Percentiles rank a stretch among this genome's conserved stretches.
Conservation (phyloP, 2,329 filamentous ascomycete species). For the Purpureocillium lavendulum region DNA sequence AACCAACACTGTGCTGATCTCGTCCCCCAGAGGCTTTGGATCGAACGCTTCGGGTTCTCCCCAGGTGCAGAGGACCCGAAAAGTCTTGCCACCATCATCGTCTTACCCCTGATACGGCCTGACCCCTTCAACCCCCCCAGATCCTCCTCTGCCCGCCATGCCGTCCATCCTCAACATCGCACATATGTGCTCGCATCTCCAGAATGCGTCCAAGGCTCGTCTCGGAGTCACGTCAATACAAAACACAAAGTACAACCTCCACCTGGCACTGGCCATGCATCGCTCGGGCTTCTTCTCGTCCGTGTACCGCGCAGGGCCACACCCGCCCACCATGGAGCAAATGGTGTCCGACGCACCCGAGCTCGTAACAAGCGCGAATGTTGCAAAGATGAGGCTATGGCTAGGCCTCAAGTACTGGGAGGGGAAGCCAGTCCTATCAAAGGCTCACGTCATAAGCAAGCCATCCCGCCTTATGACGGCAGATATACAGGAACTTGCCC, state of each 20-base stretch:
- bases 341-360: conserved; percentile 40
- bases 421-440: conserved; percentile 66
- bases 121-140: too few species aligned
- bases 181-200: conserved; percentile 81
- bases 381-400: conserved; percentile 71
- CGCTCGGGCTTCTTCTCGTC: conserved; percentile 73
- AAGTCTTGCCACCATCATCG: too few species aligned
- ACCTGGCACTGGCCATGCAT: conserved; percentile 68
- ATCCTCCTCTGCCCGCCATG: conserved; percentile 21
- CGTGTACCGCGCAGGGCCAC: conserved; percentile 62
- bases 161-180: conserved; percentile 59
- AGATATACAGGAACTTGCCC: conserved; percentile 50
- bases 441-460: conserved; percentile 60
- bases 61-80: too few species aligned
- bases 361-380: conserved; percentile 59
- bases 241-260: conserved; percentile 72
- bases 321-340: conserved; percentile 39
- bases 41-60: too few species aligned
- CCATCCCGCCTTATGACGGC: conserved; percentile 66
- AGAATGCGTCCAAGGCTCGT: conserved; percentile 79
- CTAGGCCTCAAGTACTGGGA: conserved; percentile 86
- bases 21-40: too few species aligned
- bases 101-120: too few species aligned
- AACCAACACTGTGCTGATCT: too few species aligned
- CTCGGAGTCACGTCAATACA: conserved; percentile 78